Conservation (phyloP, 352 stramenopile species). For the Elongisporangium senticosum region DNA sequence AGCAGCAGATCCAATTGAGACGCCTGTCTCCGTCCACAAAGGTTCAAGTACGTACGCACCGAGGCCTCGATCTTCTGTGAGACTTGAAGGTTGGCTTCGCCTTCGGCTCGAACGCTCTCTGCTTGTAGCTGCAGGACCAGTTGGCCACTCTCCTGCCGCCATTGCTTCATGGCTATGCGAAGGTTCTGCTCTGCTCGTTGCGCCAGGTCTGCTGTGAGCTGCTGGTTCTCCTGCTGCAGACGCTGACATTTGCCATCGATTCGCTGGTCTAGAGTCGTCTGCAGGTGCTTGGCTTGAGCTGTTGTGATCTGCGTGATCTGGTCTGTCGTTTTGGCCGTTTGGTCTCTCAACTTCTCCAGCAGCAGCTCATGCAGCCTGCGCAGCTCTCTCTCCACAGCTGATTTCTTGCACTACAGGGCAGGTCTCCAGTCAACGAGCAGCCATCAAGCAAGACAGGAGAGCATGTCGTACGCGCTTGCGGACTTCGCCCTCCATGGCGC, state of each 20-base stretch:
- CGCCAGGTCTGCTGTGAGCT: neutral
- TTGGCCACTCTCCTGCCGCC: neutral
- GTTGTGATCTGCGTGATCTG: neutral
- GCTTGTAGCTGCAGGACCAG: neutral
- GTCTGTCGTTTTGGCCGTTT: neutral
- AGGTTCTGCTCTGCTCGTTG: neutral
- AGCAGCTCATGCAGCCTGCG: slow-evolving; percentile 28
- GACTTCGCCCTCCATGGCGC: slow-evolving; percentile 31
- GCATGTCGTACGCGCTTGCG: slow-evolving; percentile 28
- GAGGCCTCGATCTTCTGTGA: neutral
- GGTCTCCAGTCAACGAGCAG: neutral
- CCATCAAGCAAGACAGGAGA: neutral
- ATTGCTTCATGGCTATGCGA: neutral
- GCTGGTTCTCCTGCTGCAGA: neutral
- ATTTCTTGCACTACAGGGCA: slow-evolving; percentile 37
- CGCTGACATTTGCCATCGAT: neutral
- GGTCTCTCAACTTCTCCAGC: slow-evolving; percentile 13
- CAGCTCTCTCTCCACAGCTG: slow-evolving; percentile 42
- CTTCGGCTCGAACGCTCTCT: neutral
- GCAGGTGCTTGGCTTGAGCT: neutral
- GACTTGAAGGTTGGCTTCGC: neutral
- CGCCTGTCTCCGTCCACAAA: neutral
- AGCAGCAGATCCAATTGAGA: neutral
- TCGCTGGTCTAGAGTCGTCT: neutral
- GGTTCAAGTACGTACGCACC: neutral